Base-by-base conservation (phyloP, 176 grass and related monocot species). In the Guadua angustifolia region DNA sequence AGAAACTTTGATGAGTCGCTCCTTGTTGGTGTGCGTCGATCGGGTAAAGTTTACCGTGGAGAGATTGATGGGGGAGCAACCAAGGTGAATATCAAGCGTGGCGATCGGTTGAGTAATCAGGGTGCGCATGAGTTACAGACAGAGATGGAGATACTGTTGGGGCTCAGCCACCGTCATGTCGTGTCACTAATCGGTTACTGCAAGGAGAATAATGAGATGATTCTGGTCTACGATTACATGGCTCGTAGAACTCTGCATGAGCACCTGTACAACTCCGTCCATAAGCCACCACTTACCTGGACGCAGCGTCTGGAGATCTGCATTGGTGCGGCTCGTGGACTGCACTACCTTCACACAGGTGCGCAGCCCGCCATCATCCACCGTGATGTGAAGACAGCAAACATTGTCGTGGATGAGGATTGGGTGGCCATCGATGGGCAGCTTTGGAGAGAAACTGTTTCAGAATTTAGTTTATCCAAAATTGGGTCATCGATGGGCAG, bases 291-390 rank as follows among this genome's bases (percentile, higher is more conserved):
- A 4, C 32, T 75, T 56, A 56, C 18, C 26, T 56, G 49, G 75
- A 77, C 17, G 56, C 75, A 77, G 7, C n/a, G 38, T 29, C 15
- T 77, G 38, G 55, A 60, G 55, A 77, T 61, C 21, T 61, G 74
- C n/a, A 45, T 61, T 11, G 74, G 56, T 45, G 74, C 15, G 17
- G 56, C 74, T 61, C 56, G 74, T 61, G 56, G 38, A 43, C 56
- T 77, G 44, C 7, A 43, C 75, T 77, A 45, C 14, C 56, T 62
- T 26, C 74, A 77, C 21, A 7, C 6, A 9, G 38, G 18, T 18
- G 13, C 4, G 18, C 12, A 44, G 35, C 35, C 3, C 36, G 74
- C 12, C 21, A 59, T 77, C 55, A 25, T 25, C 39, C 74, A 77
- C 0, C 21, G 56, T 24, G 14, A 7, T 5, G n/a, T 77, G 74